Conservation (phyloP, 257 asterid species). For the Penstemon barbatus region DNA sequence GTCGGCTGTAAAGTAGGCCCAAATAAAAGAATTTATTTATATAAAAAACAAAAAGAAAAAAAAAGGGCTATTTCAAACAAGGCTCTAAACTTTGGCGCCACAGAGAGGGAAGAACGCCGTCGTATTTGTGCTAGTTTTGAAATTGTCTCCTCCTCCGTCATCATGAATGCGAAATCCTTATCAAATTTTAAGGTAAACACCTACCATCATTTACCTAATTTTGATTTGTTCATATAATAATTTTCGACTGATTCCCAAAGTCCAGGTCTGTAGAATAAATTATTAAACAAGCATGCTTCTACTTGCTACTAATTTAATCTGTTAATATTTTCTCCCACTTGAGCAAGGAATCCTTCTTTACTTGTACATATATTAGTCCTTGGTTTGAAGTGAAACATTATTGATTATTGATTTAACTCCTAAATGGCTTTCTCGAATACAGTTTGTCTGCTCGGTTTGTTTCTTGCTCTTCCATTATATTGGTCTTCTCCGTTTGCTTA, state of each 20-base stretch:
- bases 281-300: constrained; percentile 2
- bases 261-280: neutral
- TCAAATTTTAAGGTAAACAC: too few species aligned
- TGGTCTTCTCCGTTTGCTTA: constrained; percentile 26
- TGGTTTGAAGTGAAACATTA: neutral
- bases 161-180: constrained; percentile 13
- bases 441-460: constrained; percentile 22
- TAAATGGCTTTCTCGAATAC: constrained; percentile 29
- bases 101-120: too few species aligned
- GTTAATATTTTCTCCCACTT: neutral
- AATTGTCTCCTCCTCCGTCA: neutral
- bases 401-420: constrained; percentile 7
- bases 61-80: too few species aligned
- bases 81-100: too few species aligned
- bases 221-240: constrained; percentile 12
- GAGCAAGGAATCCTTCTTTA: neutral
- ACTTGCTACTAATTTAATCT: constrained; percentile 4
- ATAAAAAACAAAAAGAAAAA: too few species aligned
- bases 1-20: too few species aligned
- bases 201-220: constrained; percentile 32
- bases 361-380: neutral
- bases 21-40: too few species aligned
- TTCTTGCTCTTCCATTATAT: constrained; percentile 29
- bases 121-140: neutral
- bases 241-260: constrained; percentile 31